Base-by-base conservation (phyloP, 139 green algal species). In the Closterium sp. region DNA sequence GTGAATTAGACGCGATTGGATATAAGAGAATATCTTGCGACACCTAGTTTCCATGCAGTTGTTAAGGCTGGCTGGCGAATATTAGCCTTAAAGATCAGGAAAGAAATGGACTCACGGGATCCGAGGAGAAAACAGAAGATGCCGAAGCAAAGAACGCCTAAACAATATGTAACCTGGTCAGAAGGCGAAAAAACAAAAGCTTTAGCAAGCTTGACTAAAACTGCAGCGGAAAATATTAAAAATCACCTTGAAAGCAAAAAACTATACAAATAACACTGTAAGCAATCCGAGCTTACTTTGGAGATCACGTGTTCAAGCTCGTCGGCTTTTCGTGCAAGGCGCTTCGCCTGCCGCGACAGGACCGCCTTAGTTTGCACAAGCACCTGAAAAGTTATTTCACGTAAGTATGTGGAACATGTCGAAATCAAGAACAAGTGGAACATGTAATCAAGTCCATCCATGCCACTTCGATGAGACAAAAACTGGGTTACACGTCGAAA, bases 51-150 rank as follows among this genome's bases (percentile, higher is more conserved):
- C 38, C 7, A 50, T n/a, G n/a, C n/a, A n/a, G n/a, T 9, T 50
- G 38, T 50, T 7, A 50, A 50, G 38, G 38, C 1, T 50, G 38
- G 7, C 13, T 50, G 38, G 38, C 7, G 13, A 50, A 50, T 50
- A 50, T 50, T 9, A 13, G 38, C 13, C 38, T 50, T 50, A 50
- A 28, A 9, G 11, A 11, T 7, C 34, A 90, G 17, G 87, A n/a
- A 87, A 22, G 70, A 17, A 10, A 92, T 22, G 4, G 32, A 70
- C 91, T 70, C 93, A 93, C 91, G 93, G 32, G 91, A 86, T 42
- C 91, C 91, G 22, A 93, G 30, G n/a, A 93, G 88, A 88, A 91
- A 93, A 32, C 88, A 93, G 70, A 93, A 93, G 22, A 93, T 50
- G 27, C 91, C 91, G 29, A 93, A 93, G 45, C 88, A 31, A 45